Conservation (phyloP, 2,329 filamentous ascomycete species). For the Trichoderma brevicompactum region DNA sequence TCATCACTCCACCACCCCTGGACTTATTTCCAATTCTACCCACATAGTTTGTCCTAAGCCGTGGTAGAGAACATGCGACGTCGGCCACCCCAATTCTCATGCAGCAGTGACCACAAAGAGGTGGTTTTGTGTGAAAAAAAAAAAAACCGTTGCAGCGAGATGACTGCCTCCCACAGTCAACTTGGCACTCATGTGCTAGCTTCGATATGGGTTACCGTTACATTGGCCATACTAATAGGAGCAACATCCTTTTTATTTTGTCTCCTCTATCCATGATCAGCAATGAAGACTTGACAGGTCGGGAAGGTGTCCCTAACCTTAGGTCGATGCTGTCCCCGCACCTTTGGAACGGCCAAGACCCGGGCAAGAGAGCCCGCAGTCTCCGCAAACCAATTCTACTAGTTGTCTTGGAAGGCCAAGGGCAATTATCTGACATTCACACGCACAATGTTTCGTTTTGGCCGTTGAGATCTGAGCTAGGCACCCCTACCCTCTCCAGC, state of each 20-base stretch:
- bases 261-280: not conserved
- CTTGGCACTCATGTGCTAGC: not conserved
- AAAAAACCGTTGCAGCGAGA: not conserved
- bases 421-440: slow-evolving; percentile 4
- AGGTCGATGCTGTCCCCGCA: slow-evolving; percentile 7
- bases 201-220: not conserved
- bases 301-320: slow-evolving; percentile 5
- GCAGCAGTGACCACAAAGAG: not conserved
- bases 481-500: slow-evolving; percentile 19
- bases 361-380: not conserved
- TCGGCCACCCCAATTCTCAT: slow-evolving; percentile 16
- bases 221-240: not conserved
- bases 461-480: slow-evolving; percentile 25
- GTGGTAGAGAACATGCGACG: slow-evolving; percentile 14
- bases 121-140: not conserved
- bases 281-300: not conserved
- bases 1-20: slow-evolving; percentile 12
- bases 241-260: not conserved
- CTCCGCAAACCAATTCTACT: slow-evolving; percentile 5
- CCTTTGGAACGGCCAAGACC: not conserved
- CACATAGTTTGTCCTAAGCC: slow-evolving; percentile 14
- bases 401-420: not conserved
- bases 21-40: slow-evolving; percentile 12
- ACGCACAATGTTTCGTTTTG: slow-evolving; percentile 16
- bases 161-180: not conserved